Evolutionary conservation across 2,329 filamentous ascomycete species (phyloP).

Genomic region (Xylaria arbuscula): DNA sequence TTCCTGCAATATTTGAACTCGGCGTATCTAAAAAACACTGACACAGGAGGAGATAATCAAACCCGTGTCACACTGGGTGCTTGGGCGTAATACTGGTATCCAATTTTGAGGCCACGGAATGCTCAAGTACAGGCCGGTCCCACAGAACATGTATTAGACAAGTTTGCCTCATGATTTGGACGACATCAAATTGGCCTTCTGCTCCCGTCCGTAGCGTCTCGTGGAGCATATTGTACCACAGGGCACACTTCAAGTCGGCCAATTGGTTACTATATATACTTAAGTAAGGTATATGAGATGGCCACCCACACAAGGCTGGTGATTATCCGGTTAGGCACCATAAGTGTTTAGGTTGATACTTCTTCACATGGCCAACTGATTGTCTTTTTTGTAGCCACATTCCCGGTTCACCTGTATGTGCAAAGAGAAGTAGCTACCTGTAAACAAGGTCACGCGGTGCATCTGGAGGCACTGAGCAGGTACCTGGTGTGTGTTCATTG

Average conservation of each 20-base stretch:
- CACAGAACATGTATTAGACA: slow-evolving; percentile 11
- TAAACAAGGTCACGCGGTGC: background rate
- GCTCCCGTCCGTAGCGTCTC: too few relatives aligned
- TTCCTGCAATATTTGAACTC: background rate
- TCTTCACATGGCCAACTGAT: background rate
- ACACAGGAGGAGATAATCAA: background rate
- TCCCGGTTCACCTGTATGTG: background rate
- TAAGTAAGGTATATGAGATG: too few relatives aligned
- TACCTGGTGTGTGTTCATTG: slow-evolving; percentile 1
- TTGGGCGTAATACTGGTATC: background rate
- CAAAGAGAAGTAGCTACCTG: slow-evolving; percentile 8
- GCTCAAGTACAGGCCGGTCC: background rate
- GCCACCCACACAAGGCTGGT: too few relatives aligned
- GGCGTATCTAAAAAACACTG: too few relatives aligned
- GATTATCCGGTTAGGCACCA: too few relatives aligned
- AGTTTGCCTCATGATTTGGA: background rate
- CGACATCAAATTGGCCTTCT: background rate
- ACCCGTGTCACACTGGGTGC: background rate
- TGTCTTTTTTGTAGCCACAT: background rate
- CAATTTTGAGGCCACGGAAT: background rate
- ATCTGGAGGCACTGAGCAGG: background rate
- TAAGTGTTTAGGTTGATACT: background rate
- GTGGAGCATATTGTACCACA: background rate
- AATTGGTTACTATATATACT: background rate
- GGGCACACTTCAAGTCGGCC: background rate